These are phyloP conservation scores for Ceratobasidium sp. DNA, from an alignment of 1,284 basidiomycete genomes.

Conservation along the genomic window DNA sequence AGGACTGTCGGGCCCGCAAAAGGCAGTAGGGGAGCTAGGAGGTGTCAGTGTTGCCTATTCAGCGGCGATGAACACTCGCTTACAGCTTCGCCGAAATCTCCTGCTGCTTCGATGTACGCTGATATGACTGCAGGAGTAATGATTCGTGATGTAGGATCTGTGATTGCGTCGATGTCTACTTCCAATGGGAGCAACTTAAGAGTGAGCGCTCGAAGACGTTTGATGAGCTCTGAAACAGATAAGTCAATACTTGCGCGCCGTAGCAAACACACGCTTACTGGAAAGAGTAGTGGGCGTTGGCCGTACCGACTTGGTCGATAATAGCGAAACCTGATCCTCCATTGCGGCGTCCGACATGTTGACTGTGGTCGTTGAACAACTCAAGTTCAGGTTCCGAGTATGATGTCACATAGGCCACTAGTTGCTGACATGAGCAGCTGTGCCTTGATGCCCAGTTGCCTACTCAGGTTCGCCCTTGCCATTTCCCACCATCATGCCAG, in stretches of 20 bases:
- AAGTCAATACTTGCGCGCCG: neutral
- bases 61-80: slow-evolving; percentile 47
- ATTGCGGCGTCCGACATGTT: slow-evolving; percentile 43
- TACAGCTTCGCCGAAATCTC: slow-evolving; percentile 77
- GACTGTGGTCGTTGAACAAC: slow-evolving; percentile 15
- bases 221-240: slow-evolving; percentile 68
- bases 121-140: slow-evolving; percentile 68
- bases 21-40: slow-evolving; percentile 77
- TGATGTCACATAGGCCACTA: slow-evolving; percentile 12
- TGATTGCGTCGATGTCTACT: slow-evolving; percentile 65
- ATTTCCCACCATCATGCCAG: slow-evolving; percentile 58
- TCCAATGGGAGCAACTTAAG: slow-evolving; percentile 81
- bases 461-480: neutral
- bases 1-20: slow-evolving; percentile 78
- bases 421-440: slow-evolving; percentile 6
- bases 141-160: slow-evolving; percentile 65
- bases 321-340: slow-evolving; percentile 58
- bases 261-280: slow-evolving; percentile 56
- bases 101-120: slow-evolving; percentile 53
- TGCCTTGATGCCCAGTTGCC: slow-evolving; percentile 25
- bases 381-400: neutral
- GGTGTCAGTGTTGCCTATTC: slow-evolving; percentile 33
- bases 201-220: slow-evolving; percentile 78
- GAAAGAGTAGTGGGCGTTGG: slow-evolving; percentile 73
- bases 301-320: slow-evolving; percentile 57